Evolutionary conservation across 1,284 basidiomycete genomes (phyloP).

Genomic region (Leccinum huronense): DNA sequence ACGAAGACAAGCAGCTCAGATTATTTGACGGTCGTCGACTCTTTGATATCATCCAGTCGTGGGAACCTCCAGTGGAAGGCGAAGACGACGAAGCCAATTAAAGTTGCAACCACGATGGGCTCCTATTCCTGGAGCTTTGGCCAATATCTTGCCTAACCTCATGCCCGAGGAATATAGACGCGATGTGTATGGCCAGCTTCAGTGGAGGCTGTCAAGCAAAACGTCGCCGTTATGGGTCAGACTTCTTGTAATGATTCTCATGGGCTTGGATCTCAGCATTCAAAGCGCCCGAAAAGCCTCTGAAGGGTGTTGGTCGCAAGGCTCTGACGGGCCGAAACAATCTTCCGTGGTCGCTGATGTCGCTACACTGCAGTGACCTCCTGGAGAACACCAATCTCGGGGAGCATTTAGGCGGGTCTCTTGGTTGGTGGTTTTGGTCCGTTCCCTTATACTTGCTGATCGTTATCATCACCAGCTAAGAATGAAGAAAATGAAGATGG

Average conservation of each 20-base stretch:
- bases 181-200: neutral
- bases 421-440: neutral
- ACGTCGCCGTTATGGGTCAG: neutral
- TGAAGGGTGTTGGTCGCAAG: neutral
- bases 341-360: neutral
- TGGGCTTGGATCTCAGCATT: neutral
- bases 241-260: neutral
- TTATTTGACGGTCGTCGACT: neutral
- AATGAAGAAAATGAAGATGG: neutral
- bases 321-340: neutral
- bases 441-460: neutral
- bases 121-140: neutral
- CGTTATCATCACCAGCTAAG: neutral
- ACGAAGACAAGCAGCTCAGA: neutral
- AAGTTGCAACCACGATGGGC: neutral
- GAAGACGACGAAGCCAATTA: neutral
- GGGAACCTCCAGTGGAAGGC: neutral
- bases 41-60: neutral
- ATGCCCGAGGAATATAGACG: neutral
- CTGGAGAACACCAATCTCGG: neutral
- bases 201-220: neutral
- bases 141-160: neutral
- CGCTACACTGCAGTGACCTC: neutral
- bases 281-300: neutral
- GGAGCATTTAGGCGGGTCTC: neutral